Evolutionary conservation across 441 rosid species (phyloP).

Genomic region (Daphne laureola): DNA sequence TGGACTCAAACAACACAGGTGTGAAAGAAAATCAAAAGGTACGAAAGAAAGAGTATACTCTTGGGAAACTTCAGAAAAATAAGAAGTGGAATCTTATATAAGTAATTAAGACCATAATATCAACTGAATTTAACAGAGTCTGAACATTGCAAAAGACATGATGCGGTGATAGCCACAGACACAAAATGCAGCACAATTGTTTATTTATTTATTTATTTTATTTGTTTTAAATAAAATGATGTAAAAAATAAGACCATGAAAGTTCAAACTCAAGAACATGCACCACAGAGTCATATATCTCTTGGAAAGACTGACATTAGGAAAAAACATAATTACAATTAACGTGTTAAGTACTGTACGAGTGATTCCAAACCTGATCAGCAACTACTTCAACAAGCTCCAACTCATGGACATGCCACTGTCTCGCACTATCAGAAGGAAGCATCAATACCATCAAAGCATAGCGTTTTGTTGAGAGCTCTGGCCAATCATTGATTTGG

Average conservation of each 20-base stretch:
- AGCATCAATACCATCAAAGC: conserved; percentile 98
- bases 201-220: too few relatives aligned
- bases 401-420: conserved; percentile 95
- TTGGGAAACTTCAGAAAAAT: too few relatives aligned
- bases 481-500: conserved; percentile 98
- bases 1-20: too few relatives aligned
- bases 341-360: neutral
- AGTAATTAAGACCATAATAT: too few relatives aligned
- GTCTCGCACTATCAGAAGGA: conserved; percentile 95
- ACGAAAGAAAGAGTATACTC: too few relatives aligned
- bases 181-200: too few relatives aligned
- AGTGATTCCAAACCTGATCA: conserved; percentile 59
- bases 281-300: neutral
- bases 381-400: conserved; percentile 99
- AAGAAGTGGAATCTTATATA: too few relatives aligned
- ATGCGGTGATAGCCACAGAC: too few relatives aligned
- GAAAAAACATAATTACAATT: neutral
- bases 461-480: conserved; percentile 88
- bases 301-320: neutral
- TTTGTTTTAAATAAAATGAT: neutral
- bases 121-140: too few relatives aligned
- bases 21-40: too few relatives aligned
- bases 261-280: neutral
- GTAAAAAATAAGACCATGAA: neutral
- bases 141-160: too few relatives aligned